A percentile compares a stretch with the other conserved stretches of the same genome.
These are phyloP conservation scores for Ustilago loliicola DNA, from an alignment of 1,284 basidiomycete genomes.

Conservation along the genomic window DNA sequence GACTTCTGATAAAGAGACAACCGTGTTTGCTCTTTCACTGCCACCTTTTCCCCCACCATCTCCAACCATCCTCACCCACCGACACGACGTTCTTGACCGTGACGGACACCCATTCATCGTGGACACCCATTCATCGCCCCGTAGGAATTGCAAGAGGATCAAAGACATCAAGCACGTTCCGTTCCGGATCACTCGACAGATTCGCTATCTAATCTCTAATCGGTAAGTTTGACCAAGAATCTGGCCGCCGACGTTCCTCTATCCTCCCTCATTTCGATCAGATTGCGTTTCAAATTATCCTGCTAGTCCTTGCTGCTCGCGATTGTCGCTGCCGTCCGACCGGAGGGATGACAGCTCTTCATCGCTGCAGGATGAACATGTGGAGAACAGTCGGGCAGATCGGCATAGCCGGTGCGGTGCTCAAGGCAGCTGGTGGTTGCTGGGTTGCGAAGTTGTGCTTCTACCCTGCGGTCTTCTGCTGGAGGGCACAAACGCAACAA, in stretches of 20 bases:
- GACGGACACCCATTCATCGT: background rate
- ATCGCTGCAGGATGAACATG: slow-evolving; percentile 10
- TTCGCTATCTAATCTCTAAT: slow-evolving; percentile 16
- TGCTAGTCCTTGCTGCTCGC: background rate
- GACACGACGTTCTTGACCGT: background rate
- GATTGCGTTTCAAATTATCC: no score
- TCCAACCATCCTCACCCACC: background rate
- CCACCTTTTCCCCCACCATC: slow-evolving; percentile 11
- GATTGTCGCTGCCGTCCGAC: background rate
- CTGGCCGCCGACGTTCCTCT: background rate
- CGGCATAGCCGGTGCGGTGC: background rate
- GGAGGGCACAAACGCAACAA: background rate
- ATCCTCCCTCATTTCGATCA: background rate
- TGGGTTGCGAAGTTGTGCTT: background rate
- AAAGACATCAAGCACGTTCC: background rate
- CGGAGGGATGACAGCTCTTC: background rate
- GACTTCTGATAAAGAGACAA: background rate
- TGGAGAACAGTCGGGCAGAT: background rate
- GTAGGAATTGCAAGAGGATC: background rate
- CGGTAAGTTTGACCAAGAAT: slow-evolving; percentile 11
- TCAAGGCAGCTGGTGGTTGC: slow-evolving; percentile 9
- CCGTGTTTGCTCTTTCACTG: background rate
- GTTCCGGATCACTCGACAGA: background rate
- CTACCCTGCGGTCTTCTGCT: background rate
- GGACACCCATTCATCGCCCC: background rate